Conservation (phyloP, 257 asterid genomes). For the Solanum ossicruentum region DNA sequence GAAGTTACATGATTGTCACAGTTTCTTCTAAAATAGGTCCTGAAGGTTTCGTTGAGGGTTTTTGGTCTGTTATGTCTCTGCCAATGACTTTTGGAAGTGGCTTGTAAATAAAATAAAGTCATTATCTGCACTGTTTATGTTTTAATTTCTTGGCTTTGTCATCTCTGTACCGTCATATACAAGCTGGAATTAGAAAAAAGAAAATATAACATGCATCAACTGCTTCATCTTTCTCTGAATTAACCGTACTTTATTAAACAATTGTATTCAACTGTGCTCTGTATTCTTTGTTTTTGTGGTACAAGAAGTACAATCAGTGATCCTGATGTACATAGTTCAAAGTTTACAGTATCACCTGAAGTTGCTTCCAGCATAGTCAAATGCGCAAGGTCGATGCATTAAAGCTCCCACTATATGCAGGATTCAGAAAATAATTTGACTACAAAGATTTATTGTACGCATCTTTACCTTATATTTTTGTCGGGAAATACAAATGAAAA, state of each 20-base stretch:
- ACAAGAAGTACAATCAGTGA: background rate
- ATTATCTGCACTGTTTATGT: background rate
- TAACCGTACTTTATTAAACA: background rate
- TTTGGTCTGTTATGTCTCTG: background rate
- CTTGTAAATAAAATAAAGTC: background rate
- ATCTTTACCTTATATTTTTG: too few species aligned
- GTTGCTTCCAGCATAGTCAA: background rate
- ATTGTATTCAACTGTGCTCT: background rate
- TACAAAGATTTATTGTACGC: too few species aligned
- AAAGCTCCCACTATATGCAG: too few species aligned
- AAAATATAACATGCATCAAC: background rate
- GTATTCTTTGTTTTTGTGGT: background rate
- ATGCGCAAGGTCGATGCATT: too few species aligned
- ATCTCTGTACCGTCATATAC: background rate
- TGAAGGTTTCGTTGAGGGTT: background rate
- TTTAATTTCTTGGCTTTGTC: too few species aligned
- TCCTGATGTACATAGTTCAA: background rate
- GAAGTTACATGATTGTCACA: conserved; percentile 3
- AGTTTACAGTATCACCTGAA: background rate
- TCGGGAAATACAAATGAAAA: background rate
- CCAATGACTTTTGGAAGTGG: background rate
- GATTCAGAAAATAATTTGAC: too few species aligned
- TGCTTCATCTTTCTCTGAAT: background rate
- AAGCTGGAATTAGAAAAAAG: background rate
- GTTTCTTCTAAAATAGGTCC: background rate